Percentiles rank a stretch among this genome's conserved stretches.
Conservation (phyloP, 208 protist species). For the Trypanosoma theileri region DNA sequence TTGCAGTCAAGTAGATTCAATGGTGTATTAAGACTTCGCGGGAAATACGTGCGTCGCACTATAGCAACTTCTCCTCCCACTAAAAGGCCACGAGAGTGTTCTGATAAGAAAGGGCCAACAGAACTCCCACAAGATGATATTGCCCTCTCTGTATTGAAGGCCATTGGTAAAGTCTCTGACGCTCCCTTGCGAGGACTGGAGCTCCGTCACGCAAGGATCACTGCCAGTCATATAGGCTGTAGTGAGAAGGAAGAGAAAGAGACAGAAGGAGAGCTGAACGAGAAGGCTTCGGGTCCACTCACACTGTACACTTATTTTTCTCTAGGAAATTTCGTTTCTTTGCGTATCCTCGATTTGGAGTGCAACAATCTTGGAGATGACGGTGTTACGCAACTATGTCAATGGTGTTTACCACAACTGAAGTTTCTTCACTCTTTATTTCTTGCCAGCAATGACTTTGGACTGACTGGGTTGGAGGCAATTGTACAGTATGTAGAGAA, state of each 20-base stretch:
- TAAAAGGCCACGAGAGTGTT: slow-evolving; percentile 3
- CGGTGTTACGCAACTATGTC: slow-evolving; percentile 9
- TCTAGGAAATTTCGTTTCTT: not conserved
- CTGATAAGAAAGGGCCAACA: not conserved
- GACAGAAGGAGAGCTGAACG: too few relatives aligned
- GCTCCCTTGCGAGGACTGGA: not conserved
- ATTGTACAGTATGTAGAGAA: slow-evolving; percentile 14
- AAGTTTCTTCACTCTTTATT: slow-evolving; percentile 16
- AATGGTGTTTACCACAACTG: slow-evolving; percentile 23
- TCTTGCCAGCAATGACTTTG: slow-evolving; percentile 26
- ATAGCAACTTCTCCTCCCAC: not conserved
- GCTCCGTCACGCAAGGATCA: slow-evolving; percentile 13
- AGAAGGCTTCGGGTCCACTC: not conserved
- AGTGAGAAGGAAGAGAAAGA: not conserved
- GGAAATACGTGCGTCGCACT: not conserved
- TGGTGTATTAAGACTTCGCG: not conserved
- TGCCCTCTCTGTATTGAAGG: not conserved
- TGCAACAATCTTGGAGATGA: slow-evolving; percentile 27
- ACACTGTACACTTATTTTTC: slow-evolving; percentile 6
- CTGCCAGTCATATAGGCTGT: not conserved
- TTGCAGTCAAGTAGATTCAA: slow-evolving; percentile 1
- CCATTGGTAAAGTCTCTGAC: not conserved
- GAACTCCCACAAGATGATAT: not conserved
- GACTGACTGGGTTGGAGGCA: slow-evolving; percentile 8
- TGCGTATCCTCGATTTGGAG: slow-evolving; percentile 28